Evolutionary conservation across 176 grass and related monocot species (phyloP), one percentile per base, ranked within the genome.

Genomic region (Oryza glumipatula): DNA sequence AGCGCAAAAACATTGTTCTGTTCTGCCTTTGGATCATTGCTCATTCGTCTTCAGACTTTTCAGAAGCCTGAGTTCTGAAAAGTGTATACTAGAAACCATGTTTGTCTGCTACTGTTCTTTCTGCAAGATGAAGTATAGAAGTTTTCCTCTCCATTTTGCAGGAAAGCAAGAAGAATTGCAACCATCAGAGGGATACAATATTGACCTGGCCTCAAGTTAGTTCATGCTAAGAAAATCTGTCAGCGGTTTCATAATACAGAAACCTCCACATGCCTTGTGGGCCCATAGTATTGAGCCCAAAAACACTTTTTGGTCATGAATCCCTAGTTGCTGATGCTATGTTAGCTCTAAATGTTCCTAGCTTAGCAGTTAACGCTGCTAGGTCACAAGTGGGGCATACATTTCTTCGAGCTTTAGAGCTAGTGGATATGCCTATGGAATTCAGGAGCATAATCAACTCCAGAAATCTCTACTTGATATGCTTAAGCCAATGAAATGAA

Each of bases 391-490:
- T 13, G n/a, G 68, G 21, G 43, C 48, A 32, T 16, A 17, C 22
- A 26, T 75, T 73, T 84, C 4, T 75, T 64, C 70, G 63, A 44
- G 74, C 74, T 63, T 23, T 78, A 78, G 15, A 75, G 60, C 76
- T 76, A 60, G 82, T 84, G 82, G 82, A 89, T 84, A 64, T 80
- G 70, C 39, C 68, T 72, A 67, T 73, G 16, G 15, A 66, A 60
- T 54, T 46, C 24, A 66, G 17, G 1, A 56, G 33, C 5, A 11
- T 14, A 66, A 80, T 74, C 10, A 74, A 80, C 41, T 65, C 17
- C 16, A n/a, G 15, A 52, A 19, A 76, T n/a, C 24, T 49, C 28
- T 21, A 47, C 33, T n/a, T 46, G 32, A 43, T 45, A 82, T 49
- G 33, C 11, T 19, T 9, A 38, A 5, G 35, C 17, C 65, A 73